phyloP scores from a whole-genome alignment of 352 stramenopile species.

The Detonula confervacea region DNA sequence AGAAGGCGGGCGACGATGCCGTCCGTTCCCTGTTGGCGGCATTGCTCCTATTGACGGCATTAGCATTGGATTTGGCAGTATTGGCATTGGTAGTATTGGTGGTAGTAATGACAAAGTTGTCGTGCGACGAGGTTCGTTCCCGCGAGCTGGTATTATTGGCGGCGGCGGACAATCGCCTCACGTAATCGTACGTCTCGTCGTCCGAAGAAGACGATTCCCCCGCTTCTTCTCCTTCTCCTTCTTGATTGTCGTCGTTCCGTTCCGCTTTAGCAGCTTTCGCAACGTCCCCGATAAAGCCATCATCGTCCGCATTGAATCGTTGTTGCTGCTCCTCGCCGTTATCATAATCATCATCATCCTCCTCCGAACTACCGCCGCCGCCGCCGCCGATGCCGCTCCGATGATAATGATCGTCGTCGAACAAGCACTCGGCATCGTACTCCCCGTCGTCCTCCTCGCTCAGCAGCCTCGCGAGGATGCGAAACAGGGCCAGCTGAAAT shows the following conservation, averaged over 20 bases:
- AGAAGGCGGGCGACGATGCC: too few relatives aligned
- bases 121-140: too few relatives aligned
- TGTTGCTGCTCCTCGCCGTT: too few relatives aligned
- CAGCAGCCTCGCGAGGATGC: conserved; percentile 73
- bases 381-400: neutral
- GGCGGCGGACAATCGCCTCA: too few relatives aligned
- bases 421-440: conserved; percentile 70
- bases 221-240: neutral
- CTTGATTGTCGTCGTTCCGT: neutral
- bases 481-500: conserved; percentile 67
- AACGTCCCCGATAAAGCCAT: too few relatives aligned
- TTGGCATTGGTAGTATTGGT: neutral
- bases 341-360: too few relatives aligned
- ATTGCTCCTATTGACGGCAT: conserved; percentile 7
- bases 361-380: neutral
- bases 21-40: neutral
- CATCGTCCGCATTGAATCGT: too few relatives aligned
- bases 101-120: too few relatives aligned
- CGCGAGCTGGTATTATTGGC: too few relatives aligned
- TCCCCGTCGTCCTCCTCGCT: conserved; percentile 63
- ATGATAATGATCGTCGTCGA: conserved; percentile 32
- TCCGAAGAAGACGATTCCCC: neutral
- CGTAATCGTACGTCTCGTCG: too few relatives aligned
- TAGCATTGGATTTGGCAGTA: conserved; percentile 9
- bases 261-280: neutral